These are phyloP conservation scores for Sordariomycetes sp. DNA, from an alignment of 2,329 filamentous ascomycete species.

Conservation along the genomic window DNA sequence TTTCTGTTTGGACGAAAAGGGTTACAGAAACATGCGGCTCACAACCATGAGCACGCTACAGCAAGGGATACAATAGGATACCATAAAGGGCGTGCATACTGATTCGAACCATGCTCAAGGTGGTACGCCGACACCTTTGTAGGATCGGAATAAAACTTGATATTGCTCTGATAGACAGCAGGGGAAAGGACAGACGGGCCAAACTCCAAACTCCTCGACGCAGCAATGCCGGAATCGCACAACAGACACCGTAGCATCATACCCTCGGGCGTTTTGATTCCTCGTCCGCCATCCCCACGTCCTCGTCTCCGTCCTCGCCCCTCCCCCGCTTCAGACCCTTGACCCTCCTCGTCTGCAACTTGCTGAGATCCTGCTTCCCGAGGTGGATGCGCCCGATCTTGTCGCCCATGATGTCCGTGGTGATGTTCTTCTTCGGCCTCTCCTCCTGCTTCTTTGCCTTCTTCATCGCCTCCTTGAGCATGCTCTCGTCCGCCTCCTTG, in stretches of 20 bases:
- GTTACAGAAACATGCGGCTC: neutral
- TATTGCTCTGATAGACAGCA: neutral
- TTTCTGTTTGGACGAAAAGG: neutral
- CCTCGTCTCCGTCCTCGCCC: constrained; percentile 36
- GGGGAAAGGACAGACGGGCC: neutral
- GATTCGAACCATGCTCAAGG: neutral
- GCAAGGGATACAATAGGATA: neutral
- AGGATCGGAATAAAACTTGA: neutral
- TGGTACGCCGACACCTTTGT: neutral
- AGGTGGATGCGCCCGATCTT: constrained; percentile 92
- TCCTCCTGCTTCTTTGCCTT: constrained; percentile 67
- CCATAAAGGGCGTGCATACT: neutral
- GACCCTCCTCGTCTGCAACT: constrained; percentile 96
- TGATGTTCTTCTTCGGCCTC: constrained; percentile 91
- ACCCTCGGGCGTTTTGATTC: constrained; percentile 4
- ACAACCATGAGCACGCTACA: neutral
- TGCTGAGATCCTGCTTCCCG: constrained; percentile 76
- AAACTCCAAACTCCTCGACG: constrained; percentile 1
- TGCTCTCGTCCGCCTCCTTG: constrained; percentile 64
- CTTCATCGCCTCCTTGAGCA: constrained; percentile 85
- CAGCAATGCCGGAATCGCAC: neutral
- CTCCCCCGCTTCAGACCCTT: constrained; percentile 88
- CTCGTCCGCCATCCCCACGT: constrained; percentile 24
- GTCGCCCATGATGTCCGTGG: constrained; percentile 84
- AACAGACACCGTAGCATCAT: neutral